A percentile compares a stretch with the other conserved stretches of the same genome.
phyloP scores from a whole-genome alignment of 1,284 basidiomycete genomes.

The Singerocomus inundabilis region DNA sequence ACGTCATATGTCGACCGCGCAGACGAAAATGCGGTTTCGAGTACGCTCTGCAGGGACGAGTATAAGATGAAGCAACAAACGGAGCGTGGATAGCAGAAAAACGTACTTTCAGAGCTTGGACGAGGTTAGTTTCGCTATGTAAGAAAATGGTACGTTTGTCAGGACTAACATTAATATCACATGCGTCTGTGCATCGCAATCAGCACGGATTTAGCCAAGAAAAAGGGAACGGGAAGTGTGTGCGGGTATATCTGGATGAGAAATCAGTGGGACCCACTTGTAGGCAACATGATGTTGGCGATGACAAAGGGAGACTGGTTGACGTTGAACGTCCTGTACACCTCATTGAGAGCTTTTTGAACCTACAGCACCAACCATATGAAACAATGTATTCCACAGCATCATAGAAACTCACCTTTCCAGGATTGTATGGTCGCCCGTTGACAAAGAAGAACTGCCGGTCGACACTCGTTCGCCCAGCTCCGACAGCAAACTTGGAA shows the following conservation, averaged over 20 bases:
- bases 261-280: slow-evolving; percentile 49
- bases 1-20: slow-evolving; percentile 69
- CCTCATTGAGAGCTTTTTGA: slow-evolving; percentile 86
- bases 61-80: not conserved
- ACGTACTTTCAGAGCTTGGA: slow-evolving; percentile 75
- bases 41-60: slow-evolving; percentile 27
- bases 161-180: slow-evolving; percentile 95
- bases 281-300: slow-evolving; percentile 80
- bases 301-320: slow-evolving; percentile 82
- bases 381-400: not conserved
- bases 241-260: not conserved
- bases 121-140: slow-evolving; percentile 83
- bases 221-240: too few species aligned
- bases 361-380: slow-evolving; percentile 46
- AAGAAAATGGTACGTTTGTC: slow-evolving; percentile 96
- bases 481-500: slow-evolving; percentile 71
- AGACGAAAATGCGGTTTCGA: slow-evolving; percentile 66
- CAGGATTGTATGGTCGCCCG: slow-evolving; percentile 82
- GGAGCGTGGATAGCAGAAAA: not conserved
- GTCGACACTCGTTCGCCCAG: slow-evolving; percentile 77
- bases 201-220: not conserved
- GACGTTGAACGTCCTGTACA: slow-evolving; percentile 83
- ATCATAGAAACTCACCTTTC: slow-evolving; percentile 50
- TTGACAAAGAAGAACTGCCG: slow-evolving; percentile 96
- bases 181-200: slow-evolving; percentile 55